phyloP scores from a whole-genome alignment of 2,329 filamentous ascomycete genomes.

The Neonectria punicea region DNA sequence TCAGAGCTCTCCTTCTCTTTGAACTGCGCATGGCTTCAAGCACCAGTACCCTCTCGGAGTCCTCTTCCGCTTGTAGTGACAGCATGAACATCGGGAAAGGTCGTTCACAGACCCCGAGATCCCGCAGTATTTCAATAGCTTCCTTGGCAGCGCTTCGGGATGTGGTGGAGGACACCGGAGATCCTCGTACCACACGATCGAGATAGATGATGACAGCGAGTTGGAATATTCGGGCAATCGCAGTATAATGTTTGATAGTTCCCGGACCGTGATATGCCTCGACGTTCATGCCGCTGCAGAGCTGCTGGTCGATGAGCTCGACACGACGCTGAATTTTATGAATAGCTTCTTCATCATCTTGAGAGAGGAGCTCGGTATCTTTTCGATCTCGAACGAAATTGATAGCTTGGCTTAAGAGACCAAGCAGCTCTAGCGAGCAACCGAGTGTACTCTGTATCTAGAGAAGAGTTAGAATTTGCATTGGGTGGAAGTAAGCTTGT shows the following conservation, averaged over 20 bases:
- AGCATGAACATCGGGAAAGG: conserved; percentile 19
- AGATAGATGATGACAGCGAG: conserved; percentile 14
- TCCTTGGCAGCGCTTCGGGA: conserved; percentile 11
- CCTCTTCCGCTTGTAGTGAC: conserved; percentile 7
- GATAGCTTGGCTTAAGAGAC: conserved; percentile 4
- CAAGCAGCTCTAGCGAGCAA: conserved; percentile 11
- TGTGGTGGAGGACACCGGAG: neutral
- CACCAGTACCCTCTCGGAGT: conserved; percentile 5
- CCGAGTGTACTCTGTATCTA: conserved; percentile 19
- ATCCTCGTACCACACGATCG: conserved; percentile 11
- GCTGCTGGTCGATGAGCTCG: conserved; percentile 5
- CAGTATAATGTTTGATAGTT: conserved; percentile 3
- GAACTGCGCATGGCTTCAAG: neutral
- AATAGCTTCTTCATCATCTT: neutral
- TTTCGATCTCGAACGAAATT: neutral
- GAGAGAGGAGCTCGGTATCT: neutral
- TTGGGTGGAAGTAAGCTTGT: neutral
- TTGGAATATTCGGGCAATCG: conserved; percentile 9
- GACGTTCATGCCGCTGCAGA: conserved; percentile 4
- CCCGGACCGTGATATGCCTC: conserved; percentile 2
- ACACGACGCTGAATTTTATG: conserved; percentile 6
- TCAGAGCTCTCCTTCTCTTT: neutral
- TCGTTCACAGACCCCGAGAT: conserved; percentile 11
- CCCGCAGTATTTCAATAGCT: neutral
- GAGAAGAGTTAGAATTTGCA: neutral